A percentile compares a stretch with the other conserved stretches of the same genome.
These are phyloP conservation scores for Phytopythium ostracodes DNA, from an alignment of 352 stramenopile species.

Conservation along the genomic window DNA sequence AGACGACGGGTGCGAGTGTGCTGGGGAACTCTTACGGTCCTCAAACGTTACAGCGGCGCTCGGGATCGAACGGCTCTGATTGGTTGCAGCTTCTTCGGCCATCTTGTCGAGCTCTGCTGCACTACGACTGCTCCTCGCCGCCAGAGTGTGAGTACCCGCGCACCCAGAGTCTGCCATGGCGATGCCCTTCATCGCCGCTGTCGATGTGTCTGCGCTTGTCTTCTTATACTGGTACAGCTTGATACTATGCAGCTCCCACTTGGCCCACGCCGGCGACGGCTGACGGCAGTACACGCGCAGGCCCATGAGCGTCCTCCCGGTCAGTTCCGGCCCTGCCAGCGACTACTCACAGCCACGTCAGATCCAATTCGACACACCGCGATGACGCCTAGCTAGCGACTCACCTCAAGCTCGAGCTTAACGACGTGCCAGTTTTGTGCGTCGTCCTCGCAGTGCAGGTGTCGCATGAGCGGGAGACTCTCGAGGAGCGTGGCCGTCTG, in stretches of 20 bases:
- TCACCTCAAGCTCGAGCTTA: constrained; percentile 39
- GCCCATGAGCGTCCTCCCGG: constrained; percentile 24
- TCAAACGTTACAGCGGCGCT: not conserved
- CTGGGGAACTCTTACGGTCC: not conserved
- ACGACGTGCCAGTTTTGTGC: constrained; percentile 68
- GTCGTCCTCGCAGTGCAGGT: constrained; percentile 61
- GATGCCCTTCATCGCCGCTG: not conserved
- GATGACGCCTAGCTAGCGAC: no score
- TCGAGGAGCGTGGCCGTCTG: constrained; percentile 34
- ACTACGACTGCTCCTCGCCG: not conserved
- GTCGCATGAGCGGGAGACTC: constrained; percentile 45
- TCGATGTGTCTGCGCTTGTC: not conserved
- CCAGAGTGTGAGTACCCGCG: not conserved
- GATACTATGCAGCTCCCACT: constrained; percentile 48
- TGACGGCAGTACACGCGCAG: constrained; percentile 58
- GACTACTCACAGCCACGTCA: not conserved
- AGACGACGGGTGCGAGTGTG: no score
- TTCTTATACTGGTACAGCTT: constrained; percentile 26
- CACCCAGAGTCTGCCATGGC: no score
- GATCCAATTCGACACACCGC: not conserved
- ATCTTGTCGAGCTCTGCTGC: not conserved
- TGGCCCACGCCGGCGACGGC: constrained; percentile 52
- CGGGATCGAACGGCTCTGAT: not conserved
- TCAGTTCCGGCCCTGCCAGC: not conserved
- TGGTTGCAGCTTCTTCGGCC: not conserved